phyloP scores from a whole-genome alignment of 768 basidiomycete species.

The Calocybe cyanea region DNA sequence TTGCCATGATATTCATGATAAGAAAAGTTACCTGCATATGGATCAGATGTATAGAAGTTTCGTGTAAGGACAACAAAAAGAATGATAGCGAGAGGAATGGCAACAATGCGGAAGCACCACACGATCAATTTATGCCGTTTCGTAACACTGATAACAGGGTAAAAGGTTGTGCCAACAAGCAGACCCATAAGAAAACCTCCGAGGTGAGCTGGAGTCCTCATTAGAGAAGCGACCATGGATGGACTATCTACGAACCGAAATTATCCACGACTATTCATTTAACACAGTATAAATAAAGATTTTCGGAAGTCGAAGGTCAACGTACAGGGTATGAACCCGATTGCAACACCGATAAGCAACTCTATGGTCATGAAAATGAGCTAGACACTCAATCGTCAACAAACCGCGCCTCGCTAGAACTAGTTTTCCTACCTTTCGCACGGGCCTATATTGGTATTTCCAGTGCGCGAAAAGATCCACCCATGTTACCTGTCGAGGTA shows the following conservation, averaged over 20 bases:
- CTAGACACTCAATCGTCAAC: conserved; percentile 31
- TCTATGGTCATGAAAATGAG: conserved; percentile 83
- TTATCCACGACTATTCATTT: conserved; percentile 71
- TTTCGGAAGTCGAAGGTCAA: not conserved
- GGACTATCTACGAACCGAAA: conserved; percentile 51
- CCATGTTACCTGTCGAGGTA: conserved; percentile 57
- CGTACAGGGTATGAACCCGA: conserved; percentile 83
- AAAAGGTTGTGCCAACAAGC: conserved; percentile 77
- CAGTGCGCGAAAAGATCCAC: conserved; percentile 92
- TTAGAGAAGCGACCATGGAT: not conserved
- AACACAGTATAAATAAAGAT: conserved; percentile 11
- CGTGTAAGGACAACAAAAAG: conserved; percentile 77
- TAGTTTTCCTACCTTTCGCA: conserved; percentile 55
- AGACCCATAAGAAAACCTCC: conserved; percentile 86
- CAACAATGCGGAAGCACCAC: conserved; percentile 69
- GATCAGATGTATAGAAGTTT: conserved; percentile 90
- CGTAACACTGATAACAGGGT: conserved; percentile 84
- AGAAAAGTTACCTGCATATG: conserved; percentile 61
- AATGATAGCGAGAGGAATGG: conserved; percentile 71
- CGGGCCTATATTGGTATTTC: conserved; percentile 82
- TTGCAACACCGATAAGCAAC: conserved; percentile 77
- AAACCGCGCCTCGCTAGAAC: not conserved
- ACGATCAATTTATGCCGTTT: conserved; percentile 68
- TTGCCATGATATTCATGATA: not conserved
- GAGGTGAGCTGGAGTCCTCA: conserved; percentile 60